Evolutionary conservation across 2,329 filamentous ascomycete genomes (phyloP).

Genomic region (Nigrospora osmanthi): DNA sequence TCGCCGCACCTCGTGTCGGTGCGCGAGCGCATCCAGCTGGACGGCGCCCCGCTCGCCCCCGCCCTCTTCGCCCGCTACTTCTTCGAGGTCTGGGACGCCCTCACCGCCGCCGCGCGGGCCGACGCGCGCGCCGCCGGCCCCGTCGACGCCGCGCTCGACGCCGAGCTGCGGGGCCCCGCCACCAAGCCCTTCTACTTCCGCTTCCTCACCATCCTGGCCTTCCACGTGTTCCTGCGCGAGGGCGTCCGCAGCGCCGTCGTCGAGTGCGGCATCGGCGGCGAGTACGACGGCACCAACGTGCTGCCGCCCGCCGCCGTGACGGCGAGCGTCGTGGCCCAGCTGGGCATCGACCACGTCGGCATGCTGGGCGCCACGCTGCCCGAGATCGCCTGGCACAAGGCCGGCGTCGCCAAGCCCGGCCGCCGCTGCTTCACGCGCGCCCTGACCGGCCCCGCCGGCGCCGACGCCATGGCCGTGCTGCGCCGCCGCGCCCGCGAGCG

Average conservation of each 20-base stretch:
- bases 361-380: conserved; percentile 74
- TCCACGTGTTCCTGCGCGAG: conserved; percentile 73
- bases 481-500: conserved; percentile 52
- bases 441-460: background rate
- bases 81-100: conserved; percentile 72
- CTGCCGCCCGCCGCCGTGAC: conserved; percentile 55
- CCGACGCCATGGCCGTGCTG: conserved; percentile 37
- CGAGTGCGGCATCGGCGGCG: conserved; percentile 90
- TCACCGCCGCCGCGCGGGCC: conserved; percentile 30
- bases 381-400: conserved; percentile 86
- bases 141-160: conserved; percentile 22
- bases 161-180: conserved; percentile 42
- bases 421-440: conserved; percentile 53
- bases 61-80: conserved; percentile 68
- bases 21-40: conserved; percentile 76
- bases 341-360: conserved; percentile 79
- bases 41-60: conserved; percentile 62
- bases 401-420: conserved; percentile 70
- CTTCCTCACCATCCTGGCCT: conserved; percentile 80
- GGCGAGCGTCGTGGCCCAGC: conserved; percentile 63
- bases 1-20: conserved; percentile 80
- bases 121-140: conserved; percentile 3
- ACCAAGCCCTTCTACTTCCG: conserved; percentile 76
- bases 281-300: conserved; percentile 89
- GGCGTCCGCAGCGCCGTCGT: conserved; percentile 73